phyloP scores from a whole-genome alignment of 2,329 filamentous ascomycete genomes.

The Trichoderma endophyticum region DNA sequence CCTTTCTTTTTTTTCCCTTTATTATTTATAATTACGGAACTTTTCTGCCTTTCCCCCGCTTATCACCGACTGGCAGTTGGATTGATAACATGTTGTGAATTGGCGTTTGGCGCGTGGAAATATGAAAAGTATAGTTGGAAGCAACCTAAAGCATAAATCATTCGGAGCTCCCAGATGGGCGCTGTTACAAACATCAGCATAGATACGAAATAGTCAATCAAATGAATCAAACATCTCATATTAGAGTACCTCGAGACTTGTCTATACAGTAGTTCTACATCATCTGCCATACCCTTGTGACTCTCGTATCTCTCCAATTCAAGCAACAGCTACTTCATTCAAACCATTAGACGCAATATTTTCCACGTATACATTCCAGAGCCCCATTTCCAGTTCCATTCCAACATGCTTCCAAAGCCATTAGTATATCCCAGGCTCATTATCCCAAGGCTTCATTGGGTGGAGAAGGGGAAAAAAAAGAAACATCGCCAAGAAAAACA shows the following conservation, averaged over 20 bases:
- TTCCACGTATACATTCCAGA: neutral
- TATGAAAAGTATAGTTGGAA: neutral
- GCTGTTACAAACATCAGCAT: neutral
- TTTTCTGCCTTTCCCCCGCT: neutral
- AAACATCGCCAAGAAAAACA: neutral
- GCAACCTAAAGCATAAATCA: neutral
- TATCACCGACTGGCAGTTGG: neutral
- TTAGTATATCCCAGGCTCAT: neutral
- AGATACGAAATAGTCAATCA: neutral
- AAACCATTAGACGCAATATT: neutral
- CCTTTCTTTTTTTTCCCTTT: too few relatives aligned
- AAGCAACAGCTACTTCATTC: constrained; percentile 4
- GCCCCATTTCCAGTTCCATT: constrained; percentile 4
- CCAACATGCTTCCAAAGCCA: neutral
- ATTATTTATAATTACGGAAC: neutral
- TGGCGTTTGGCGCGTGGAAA: neutral
- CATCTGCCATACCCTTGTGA: neutral
- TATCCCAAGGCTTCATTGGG: neutral
- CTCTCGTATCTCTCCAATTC: neutral
- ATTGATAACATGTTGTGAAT: neutral
- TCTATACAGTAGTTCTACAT: constrained; percentile 8
- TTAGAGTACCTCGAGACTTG: neutral
- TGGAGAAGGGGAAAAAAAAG: neutral
- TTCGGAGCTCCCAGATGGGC: neutral
- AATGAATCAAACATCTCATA: neutral